Percentiles rank a stretch among this genome's conserved stretches.
phyloP scores from a whole-genome alignment of 768 basidiomycete species.

The Boletus rubescentipes region DNA sequence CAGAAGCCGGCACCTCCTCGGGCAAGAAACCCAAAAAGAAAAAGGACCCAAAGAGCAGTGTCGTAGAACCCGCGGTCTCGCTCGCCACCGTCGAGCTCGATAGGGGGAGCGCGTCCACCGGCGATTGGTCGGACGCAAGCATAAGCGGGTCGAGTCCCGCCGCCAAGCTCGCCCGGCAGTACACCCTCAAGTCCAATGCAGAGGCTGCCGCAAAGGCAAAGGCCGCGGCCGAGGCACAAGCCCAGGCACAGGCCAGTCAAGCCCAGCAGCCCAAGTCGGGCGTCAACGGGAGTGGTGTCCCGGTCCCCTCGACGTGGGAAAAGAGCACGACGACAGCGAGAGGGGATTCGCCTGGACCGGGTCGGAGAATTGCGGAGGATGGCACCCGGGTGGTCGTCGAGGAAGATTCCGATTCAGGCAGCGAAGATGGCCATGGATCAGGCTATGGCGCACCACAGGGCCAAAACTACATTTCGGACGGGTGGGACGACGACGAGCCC shows the following conservation, averaged over 20 bases:
- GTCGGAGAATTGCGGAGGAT: constrained; percentile 56
- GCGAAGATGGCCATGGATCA: constrained; percentile 47
- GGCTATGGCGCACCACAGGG: constrained; percentile 35
- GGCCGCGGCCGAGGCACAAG: constrained; percentile 31
- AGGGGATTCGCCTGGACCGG: constrained; percentile 44
- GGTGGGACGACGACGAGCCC: constrained; percentile 79
- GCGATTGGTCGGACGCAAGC: constrained; percentile 59
- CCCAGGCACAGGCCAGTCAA: constrained; percentile 27
- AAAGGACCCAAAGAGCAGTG: constrained; percentile 62
- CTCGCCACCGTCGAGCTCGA: constrained; percentile 87
- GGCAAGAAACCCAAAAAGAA: constrained; percentile 50
- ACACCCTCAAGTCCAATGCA: constrained; percentile 84
- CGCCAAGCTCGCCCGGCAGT: constrained; percentile 85
- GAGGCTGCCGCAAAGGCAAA: constrained; percentile 44
- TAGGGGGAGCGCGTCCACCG: constrained; percentile 38
- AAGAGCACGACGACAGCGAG: constrained; percentile 70
- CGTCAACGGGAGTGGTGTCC: constrained; percentile 31
- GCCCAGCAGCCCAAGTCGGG: constrained; percentile 21
- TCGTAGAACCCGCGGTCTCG: constrained; percentile 69
- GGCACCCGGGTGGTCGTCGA: constrained; percentile 65
- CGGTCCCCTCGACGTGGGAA: constrained; percentile 72
- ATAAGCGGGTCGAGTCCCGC: constrained; percentile 85
- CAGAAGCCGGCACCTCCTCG: constrained; percentile 25
- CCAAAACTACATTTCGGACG: constrained; percentile 52
- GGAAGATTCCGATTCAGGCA: constrained; percentile 65